These are phyloP conservation scores for Fusarium irregulare DNA, from an alignment of 2,329 filamentous ascomycete genomes.

Conservation along the genomic window DNA sequence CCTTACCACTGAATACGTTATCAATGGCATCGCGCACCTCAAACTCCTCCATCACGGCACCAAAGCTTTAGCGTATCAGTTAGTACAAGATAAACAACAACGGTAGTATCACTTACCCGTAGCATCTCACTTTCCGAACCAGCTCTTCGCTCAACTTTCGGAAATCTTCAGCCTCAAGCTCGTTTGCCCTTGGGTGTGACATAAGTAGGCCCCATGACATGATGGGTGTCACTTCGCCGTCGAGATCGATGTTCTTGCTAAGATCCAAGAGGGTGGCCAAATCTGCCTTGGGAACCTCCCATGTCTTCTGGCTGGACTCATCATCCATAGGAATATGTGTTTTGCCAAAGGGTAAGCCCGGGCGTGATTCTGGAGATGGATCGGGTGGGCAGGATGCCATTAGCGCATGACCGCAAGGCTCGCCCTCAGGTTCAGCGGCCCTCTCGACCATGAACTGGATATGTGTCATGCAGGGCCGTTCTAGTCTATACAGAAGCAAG, in stretches of 20 bases:
- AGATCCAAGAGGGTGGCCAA: conserved; percentile 85
- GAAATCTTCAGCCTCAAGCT: conserved; percentile 76
- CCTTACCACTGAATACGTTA: conserved; percentile 58
- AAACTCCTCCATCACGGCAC: conserved; percentile 73
- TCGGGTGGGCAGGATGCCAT: conserved; percentile 92
- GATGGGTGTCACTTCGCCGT: conserved; percentile 92
- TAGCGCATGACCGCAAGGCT: conserved; percentile 87
- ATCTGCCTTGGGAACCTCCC: conserved; percentile 80
- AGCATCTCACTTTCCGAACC: conserved; percentile 85
- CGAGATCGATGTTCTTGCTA: conserved; percentile 82
- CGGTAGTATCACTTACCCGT: conserved; percentile 74
- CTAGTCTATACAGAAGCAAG: conserved; percentile 72
- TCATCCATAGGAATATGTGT: conserved; percentile 52
- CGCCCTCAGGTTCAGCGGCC: conserved; percentile 68
- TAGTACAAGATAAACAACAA: background rate
- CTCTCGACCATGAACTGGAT: conserved; percentile 80
- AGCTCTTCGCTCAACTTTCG: conserved; percentile 78
- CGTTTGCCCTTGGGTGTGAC: conserved; percentile 73
- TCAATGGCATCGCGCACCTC: conserved; percentile 83
- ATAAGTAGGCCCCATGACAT: conserved; percentile 92
- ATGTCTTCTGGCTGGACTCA: conserved; percentile 73
- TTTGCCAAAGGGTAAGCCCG: conserved; percentile 65
- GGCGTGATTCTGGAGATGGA: conserved; percentile 61
- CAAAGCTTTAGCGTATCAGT: conserved; percentile 59
- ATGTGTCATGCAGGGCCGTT: conserved; percentile 93